phyloP scores from a whole-genome alignment of 108 stramenopile species.

The Cylindrotheca fusiformis region DNA sequence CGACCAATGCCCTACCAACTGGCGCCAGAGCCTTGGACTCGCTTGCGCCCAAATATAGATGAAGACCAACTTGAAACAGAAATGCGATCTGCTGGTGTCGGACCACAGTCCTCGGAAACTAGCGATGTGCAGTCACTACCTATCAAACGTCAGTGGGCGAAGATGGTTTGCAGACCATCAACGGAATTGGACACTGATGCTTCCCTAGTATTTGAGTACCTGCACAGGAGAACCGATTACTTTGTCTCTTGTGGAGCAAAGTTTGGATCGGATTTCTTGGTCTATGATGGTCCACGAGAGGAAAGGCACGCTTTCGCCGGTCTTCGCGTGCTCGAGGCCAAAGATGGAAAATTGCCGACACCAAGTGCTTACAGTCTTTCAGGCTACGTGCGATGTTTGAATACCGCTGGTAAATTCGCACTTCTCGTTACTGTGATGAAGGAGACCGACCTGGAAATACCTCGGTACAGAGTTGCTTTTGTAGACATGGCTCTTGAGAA shows the following conservation, averaged over 20 bases:
- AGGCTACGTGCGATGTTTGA: constrained; percentile 74
- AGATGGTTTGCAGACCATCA: constrained; percentile 16
- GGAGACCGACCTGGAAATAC: background rate
- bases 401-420: constrained; percentile 84
- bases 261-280: constrained; percentile 81
- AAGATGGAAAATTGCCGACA: constrained; percentile 28
- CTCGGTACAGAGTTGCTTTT: constrained; percentile 45
- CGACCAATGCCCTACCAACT: constrained; percentile 73
- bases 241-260: constrained; percentile 80
- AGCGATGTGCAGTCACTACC: background rate
- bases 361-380: constrained; percentile 72
- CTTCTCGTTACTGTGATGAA: constrained; percentile 63
- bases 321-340: constrained; percentile 48
- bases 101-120: background rate
- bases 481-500: constrained; percentile 81
- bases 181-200: constrained; percentile 20
- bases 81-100: constrained; percentile 1
- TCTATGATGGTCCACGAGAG: constrained; percentile 80
- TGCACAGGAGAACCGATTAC: constrained; percentile 46
- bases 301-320: constrained; percentile 88
- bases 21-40: constrained; percentile 68
- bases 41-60: constrained; percentile 42
- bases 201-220: constrained; percentile 43
- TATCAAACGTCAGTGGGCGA: background rate
- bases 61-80: constrained; percentile 1